phyloP scores from a whole-genome alignment of 73 alveolate species.

The Symbiodinium natans region DNA sequence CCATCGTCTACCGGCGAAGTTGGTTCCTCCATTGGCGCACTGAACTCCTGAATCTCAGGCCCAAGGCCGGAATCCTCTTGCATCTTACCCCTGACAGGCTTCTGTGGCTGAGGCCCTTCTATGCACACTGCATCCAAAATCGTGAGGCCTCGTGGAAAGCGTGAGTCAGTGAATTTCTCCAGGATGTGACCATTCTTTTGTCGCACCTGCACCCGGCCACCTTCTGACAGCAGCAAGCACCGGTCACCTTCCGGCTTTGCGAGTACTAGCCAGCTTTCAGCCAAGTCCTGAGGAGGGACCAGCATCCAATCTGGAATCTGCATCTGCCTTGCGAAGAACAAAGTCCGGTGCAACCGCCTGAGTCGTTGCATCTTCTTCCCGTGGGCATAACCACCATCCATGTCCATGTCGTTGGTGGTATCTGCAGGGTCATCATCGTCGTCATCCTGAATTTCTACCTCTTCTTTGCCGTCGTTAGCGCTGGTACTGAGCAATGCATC shows the following conservation, averaged over 20 bases:
- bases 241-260: slow-evolving; percentile 91
- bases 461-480: slow-evolving; percentile 41
- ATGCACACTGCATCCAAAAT: slow-evolving; percentile 65
- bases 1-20: background rate
- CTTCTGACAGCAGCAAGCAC: slow-evolving; percentile 73
- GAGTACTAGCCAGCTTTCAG: slow-evolving; percentile 75
- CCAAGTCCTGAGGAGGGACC: slow-evolving; percentile 52
- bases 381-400: slow-evolving; percentile 33
- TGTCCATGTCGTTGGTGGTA: slow-evolving; percentile 47
- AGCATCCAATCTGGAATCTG: slow-evolving; percentile 92
- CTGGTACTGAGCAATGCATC: slow-evolving; percentile 55
- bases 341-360: slow-evolving; percentile 77
- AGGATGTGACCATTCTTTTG: slow-evolving; percentile 72
- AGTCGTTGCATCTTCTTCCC: slow-evolving; percentile 79
- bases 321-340: slow-evolving; percentile 77
- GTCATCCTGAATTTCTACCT: slow-evolving; percentile 51
- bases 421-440: slow-evolving; percentile 50
- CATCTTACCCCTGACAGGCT: background rate
- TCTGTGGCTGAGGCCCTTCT: slow-evolving; percentile 35
- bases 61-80: background rate
- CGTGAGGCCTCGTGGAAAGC: slow-evolving; percentile 80
- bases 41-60: background rate
- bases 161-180: slow-evolving; percentile 64
- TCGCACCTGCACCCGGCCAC: slow-evolving; percentile 89
- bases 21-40: slow-evolving; percentile 1